Base-by-base conservation (phyloP, 2,329 filamentous ascomycete species). In the Xylaria digitata region DNA sequence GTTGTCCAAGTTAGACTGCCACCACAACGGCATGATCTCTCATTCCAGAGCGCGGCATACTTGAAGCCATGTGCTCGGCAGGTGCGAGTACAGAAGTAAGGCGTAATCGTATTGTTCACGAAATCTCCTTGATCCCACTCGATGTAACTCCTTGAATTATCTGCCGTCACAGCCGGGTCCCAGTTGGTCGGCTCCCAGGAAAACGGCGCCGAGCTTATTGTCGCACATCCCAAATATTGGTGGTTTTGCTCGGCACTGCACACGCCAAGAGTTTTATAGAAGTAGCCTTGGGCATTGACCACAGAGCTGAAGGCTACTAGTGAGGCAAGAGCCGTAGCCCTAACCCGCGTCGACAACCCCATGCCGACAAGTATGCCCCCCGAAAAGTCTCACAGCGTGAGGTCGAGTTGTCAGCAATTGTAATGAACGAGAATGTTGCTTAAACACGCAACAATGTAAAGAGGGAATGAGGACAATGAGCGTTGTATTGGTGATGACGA, bases 61-160 rank as follows among this genome's bases (percentile, higher is more conserved):
- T 73, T 75, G 68, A 69, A 77, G n/a, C 75, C 76, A 17, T 71
- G 70, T 0, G 68, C 71, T 23, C 75, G 72, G 64, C 76, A 78
- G 13, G 61, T 61, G 11, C 62, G 46, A 13, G 67, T 57, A 57
- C 76, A 78, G 61, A 66, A 66, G 30, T 71, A 63, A 3, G 74
- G 74, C 5, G 74, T 75, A 6, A 70, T 49, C 1, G 76, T 77
- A 46, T 60, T 69, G 71, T 77, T 76, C 56, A 70, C 69, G 17
- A 26, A 26, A 21, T 71, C 69, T 56, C 70, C 72, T 6, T 32
- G 65, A 60, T 72, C 66, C 19, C 37, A 77, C 34, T 68, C 53
- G 52, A 75, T 74, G 23, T 70, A 74, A 30, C 64, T 66, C 42
- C n/a, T 54, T 60, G 70, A 70, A 2, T 68, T 71, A 34, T 71